Evolutionary conservation across 1,284 basidiomycete species (phyloP).

Genomic region (Fomes fomentarius): DNA sequence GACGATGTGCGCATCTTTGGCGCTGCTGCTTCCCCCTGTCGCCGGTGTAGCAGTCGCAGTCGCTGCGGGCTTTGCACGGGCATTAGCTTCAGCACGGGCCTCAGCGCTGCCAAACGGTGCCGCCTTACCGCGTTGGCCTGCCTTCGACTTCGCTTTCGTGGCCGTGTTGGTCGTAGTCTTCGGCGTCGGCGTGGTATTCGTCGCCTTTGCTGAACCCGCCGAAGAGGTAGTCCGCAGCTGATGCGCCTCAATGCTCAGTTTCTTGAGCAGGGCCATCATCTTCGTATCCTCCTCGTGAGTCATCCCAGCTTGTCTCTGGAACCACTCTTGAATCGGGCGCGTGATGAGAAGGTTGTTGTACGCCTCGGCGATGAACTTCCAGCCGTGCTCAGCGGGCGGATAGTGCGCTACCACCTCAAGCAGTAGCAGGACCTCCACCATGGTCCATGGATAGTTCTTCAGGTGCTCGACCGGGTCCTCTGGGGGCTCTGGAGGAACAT

Average conservation of each 20-base stretch:
- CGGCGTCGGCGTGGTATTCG: not conserved
- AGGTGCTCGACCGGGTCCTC: conserved; percentile 15
- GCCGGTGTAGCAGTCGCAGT: not conserved
- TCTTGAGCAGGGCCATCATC: conserved; percentile 18
- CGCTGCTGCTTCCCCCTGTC: not conserved
- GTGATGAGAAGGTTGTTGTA: conserved; percentile 28
- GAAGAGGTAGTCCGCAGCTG: conserved; percentile 8
- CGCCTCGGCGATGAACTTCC: conserved; percentile 24
- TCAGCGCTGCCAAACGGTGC: conserved; percentile 23
- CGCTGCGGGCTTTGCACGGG: conserved; percentile 13
- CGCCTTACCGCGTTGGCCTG: conserved; percentile 16
- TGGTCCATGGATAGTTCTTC: conserved; percentile 21
- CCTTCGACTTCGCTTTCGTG: not conserved
- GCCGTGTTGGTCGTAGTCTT: not conserved
- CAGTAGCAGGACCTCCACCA: conserved; percentile 24
- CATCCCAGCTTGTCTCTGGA: conserved; percentile 13
- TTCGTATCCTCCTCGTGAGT: conserved; percentile 21
- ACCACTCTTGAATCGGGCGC: conserved; percentile 25
- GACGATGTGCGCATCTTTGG: conserved; percentile 11
- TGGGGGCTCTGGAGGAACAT: conserved; percentile 16
- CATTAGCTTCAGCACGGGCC: conserved; percentile 22
- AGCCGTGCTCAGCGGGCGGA: conserved; percentile 22
- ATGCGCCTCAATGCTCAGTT: conserved; percentile 11
- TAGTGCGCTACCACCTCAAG: conserved; percentile 25
- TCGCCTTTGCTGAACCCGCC: not conserved